Percentiles rank a stretch among this genome's conserved stretches.
These are phyloP conservation scores for Elasticomyces elasticus DNA, from an alignment of 495 filamentous ascomycete genomes.

Conservation along the genomic window DNA sequence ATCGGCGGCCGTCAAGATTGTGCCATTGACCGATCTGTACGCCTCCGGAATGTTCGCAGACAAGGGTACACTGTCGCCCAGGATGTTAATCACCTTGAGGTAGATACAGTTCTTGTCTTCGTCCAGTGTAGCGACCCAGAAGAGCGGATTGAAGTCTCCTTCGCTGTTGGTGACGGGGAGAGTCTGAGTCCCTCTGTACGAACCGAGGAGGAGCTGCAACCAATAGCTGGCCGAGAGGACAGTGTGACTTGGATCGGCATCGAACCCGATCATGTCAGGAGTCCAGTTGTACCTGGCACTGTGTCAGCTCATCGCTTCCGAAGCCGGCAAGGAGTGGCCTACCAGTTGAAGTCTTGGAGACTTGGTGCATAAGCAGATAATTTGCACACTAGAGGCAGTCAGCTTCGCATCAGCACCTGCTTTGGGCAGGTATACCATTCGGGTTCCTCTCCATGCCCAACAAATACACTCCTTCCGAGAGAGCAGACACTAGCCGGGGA, in stretches of 20 bases:
- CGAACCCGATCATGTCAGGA: conserved; percentile 36
- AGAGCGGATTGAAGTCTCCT: conserved; percentile 35
- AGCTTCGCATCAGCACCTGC: conserved; percentile 7
- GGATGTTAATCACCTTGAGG: conserved; percentile 30
- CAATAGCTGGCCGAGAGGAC: conserved; percentile 38
- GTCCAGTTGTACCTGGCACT: not conserved
- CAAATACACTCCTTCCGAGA: conserved; percentile 28
- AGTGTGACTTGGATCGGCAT: conserved; percentile 34
- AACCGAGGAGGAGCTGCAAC: conserved; percentile 34
- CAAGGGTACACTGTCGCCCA: conserved; percentile 30
- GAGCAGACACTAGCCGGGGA: conserved; percentile 23
- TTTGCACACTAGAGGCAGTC: conserved; percentile 19
- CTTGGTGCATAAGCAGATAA: conserved; percentile 31
- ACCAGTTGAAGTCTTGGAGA: conserved; percentile 40
- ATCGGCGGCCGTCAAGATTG: conserved; percentile 32
- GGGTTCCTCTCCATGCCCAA: conserved; percentile 28
- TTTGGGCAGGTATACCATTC: conserved; percentile 22
- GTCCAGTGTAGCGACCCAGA: conserved; percentile 35
- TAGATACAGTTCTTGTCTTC: conserved; percentile 20
- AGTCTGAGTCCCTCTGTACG: conserved; percentile 35
- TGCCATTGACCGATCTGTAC: conserved; percentile 31
- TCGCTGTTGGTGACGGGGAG: conserved; percentile 34
- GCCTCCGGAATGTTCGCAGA: conserved; percentile 26
- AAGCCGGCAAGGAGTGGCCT: conserved; percentile 19
- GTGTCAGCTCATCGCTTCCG: not conserved